phyloP scores from a whole-genome alignment of 345 rosid genomes.

The Populus alba region DNA sequence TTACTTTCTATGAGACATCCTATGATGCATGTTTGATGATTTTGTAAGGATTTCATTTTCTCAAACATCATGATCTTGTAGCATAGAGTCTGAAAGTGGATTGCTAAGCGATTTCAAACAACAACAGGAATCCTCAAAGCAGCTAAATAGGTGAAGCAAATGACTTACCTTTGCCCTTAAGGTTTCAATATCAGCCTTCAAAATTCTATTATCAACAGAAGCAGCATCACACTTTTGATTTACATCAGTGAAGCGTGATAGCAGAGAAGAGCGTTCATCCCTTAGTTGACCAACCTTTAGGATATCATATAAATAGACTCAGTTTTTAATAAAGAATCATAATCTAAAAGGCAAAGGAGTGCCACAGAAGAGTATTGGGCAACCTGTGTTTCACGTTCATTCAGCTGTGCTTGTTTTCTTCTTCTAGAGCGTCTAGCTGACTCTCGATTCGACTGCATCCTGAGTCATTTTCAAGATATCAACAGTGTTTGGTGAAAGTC shows the following conservation, averaged over 20 bases:
- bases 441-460: constrained; percentile 98
- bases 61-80: background rate
- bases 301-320: constrained; percentile 9
- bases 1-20: constrained; percentile 5
- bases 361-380: background rate
- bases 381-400: constrained; percentile 93
- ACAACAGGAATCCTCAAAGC: background rate
- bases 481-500: constrained; percentile 1
- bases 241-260: constrained; percentile 61
- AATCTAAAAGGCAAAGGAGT: background rate
- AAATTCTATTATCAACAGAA: constrained; percentile 79
- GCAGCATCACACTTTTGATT: constrained; percentile 78
- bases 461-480: constrained; percentile 30
- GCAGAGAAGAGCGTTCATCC: constrained; percentile 66
- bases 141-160: background rate
- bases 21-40: background rate
- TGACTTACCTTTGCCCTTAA: constrained; percentile 72
- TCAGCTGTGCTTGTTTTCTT: constrained; percentile 82
- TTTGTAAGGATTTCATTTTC: background rate
- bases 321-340: constrained; percentile 11
- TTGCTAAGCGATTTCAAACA: background rate
- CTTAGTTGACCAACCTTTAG: constrained; percentile 75
- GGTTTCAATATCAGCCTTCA: constrained; percentile 94
- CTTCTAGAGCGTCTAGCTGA: constrained; percentile 97
- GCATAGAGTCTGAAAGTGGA: background rate